Percentiles rank a stretch among this genome's conserved stretches.
Conservation (phyloP, 768 basidiomycete genomes). For the Macrolepiota dolichaula region DNA sequence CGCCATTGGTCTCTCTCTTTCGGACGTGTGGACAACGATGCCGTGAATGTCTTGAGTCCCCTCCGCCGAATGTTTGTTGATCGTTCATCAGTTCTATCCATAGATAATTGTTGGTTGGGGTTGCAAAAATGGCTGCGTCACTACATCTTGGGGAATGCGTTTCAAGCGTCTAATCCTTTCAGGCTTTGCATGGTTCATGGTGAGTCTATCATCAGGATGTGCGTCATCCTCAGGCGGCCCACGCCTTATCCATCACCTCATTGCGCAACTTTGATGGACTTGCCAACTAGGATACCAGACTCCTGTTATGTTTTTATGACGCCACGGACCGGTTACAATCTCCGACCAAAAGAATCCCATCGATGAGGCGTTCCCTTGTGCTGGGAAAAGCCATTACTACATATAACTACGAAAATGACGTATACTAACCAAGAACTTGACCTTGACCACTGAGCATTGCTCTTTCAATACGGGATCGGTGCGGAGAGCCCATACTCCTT, state of each 20-base stretch:
- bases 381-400: not conserved
- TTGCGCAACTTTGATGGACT: not conserved
- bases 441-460: not conserved
- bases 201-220: not conserved
- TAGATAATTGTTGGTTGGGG: too few relatives aligned
- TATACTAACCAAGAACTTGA: not conserved
- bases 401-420: not conserved
- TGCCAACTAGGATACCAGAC: not conserved
- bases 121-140: not conserved
- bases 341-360: not conserved
- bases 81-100: not conserved
- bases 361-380: not conserved
- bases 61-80: not conserved
- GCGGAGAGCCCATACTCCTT: not conserved
- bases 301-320: not conserved
- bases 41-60: not conserved
- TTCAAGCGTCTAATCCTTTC: not conserved
- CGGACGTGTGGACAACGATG: not conserved
- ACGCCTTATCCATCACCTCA: not conserved
- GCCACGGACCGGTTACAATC: not conserved
- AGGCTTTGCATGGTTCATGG: not conserved
- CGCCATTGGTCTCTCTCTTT: not conserved
- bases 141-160: not conserved
- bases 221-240: not conserved
- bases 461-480: not conserved